Conservation (phyloP, 2,329 filamentous ascomycete species). For the Fusarium pseudoanthophilum region DNA sequence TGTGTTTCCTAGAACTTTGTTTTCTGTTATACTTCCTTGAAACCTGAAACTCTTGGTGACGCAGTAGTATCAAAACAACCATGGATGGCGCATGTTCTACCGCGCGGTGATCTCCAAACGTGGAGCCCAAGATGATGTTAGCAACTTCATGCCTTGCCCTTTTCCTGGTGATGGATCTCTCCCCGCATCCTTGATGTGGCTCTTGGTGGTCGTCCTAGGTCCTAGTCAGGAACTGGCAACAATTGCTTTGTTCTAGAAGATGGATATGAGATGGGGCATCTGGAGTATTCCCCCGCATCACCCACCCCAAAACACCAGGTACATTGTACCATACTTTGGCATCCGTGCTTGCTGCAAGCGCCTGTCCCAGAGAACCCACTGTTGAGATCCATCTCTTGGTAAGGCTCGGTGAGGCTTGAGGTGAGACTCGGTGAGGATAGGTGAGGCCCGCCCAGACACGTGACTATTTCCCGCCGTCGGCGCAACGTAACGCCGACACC, state of each 20-base stretch:
- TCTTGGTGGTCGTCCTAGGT: slow-evolving; percentile 26
- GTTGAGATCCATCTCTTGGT: slow-evolving; percentile 38
- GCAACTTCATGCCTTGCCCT: slow-evolving; percentile 23
- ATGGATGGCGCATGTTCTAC: slow-evolving; percentile 7
- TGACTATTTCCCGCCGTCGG: slow-evolving; percentile 6
- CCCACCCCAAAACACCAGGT: slow-evolving; percentile 39
- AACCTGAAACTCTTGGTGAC: slow-evolving; percentile 5
- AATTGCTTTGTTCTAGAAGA: slow-evolving; percentile 41
- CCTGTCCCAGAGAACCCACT: slow-evolving; percentile 38
- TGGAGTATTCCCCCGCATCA: slow-evolving; percentile 45
- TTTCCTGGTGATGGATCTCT: slow-evolving; percentile 36
- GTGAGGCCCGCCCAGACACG: background rate
- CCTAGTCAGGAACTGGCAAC: slow-evolving; percentile 43
- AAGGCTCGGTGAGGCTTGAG: slow-evolving; percentile 29
- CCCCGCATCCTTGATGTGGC: slow-evolving; percentile 35
- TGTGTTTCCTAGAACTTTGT: background rate
- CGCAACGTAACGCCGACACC: slow-evolving; percentile 24
- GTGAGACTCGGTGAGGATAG: slow-evolving; percentile 16
- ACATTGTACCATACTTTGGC: slow-evolving; percentile 42
- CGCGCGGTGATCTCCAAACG: slow-evolving; percentile 12
- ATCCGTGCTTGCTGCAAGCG: slow-evolving; percentile 48
- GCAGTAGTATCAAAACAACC: background rate
- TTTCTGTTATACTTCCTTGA: background rate
- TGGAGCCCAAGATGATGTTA: slow-evolving; percentile 31
- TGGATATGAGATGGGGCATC: slow-evolving; percentile 43